Conservation (phyloP, 495 filamentous ascomycete genomes). For the Evansstolkia leycettana region DNA sequence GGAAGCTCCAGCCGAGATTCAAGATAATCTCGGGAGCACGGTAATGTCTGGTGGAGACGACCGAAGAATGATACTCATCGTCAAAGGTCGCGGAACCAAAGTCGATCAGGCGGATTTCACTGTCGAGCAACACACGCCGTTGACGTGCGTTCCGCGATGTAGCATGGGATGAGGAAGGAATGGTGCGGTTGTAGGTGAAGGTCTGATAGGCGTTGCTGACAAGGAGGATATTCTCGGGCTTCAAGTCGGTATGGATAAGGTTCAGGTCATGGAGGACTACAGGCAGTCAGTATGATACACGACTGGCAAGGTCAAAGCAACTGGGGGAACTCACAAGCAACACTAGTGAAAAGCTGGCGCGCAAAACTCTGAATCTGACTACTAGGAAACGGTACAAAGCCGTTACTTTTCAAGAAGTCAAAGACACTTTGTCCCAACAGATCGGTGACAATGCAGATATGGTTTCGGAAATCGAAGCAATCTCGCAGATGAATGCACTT, state of each 20-base stretch:
- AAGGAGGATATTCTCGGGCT: constrained; percentile 95
- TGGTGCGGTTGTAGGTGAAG: constrained; percentile 90
- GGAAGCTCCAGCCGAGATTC: constrained; percentile 92
- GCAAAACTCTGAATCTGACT: constrained; percentile 97
- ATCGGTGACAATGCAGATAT: constrained; percentile 98
- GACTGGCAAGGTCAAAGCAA: not conserved
- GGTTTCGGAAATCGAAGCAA: constrained; percentile 94
- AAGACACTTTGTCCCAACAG: constrained; percentile 94
- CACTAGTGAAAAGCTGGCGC: constrained; percentile 90
- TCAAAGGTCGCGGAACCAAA: constrained; percentile 98
- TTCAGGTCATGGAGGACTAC: constrained; percentile 93
- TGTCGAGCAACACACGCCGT: constrained; percentile 79
- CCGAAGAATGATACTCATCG: constrained; percentile 95
- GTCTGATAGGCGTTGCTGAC: constrained; percentile 86
- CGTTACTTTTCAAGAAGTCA: constrained; percentile 91
- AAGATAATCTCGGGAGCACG: constrained; percentile 95
- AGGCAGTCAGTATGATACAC: constrained; percentile 8
- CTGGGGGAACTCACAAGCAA: constrained; percentile 67
- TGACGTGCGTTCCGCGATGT: constrained; percentile 69
- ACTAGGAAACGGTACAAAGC: constrained; percentile 95
- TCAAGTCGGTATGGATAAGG: constrained; percentile 95
- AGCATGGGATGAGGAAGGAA: constrained; percentile 79
- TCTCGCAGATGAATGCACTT: constrained; percentile 95
- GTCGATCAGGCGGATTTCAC: constrained; percentile 93
- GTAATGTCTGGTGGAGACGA: constrained; percentile 93